These are phyloP conservation scores for Boletus sp. DNA, from an alignment of 768 basidiomycete genomes.

Conservation along the genomic window DNA sequence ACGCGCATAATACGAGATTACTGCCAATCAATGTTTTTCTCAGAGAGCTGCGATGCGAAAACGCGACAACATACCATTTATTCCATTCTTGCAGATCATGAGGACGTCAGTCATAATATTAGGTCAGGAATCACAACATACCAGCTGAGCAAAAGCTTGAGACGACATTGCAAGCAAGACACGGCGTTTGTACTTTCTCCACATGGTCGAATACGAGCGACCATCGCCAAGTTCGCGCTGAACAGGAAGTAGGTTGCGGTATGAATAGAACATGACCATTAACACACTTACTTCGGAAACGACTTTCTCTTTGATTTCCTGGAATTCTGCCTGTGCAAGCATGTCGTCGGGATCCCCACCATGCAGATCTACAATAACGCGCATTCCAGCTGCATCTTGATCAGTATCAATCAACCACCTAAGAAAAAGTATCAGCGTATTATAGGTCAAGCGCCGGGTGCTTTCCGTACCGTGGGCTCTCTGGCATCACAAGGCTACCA, in stretches of 20 bases:
- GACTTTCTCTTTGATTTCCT: constrained; percentile 84
- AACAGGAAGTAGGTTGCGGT: background rate
- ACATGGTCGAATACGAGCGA: constrained; percentile 78
- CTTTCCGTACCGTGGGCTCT: constrained; percentile 71
- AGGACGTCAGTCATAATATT: background rate
- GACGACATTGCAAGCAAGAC: constrained; percentile 94
- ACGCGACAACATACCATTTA: constrained; percentile 64
- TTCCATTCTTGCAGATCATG: constrained; percentile 68
- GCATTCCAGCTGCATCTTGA: constrained; percentile 79
- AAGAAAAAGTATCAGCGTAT: constrained; percentile 7
- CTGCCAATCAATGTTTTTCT: constrained; percentile 37
- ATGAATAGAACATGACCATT: background rate
- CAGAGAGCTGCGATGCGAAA: constrained; percentile 5
- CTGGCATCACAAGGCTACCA: constrained; percentile 83
- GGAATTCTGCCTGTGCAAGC: constrained; percentile 77
- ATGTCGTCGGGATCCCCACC: constrained; percentile 72
- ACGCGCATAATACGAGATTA: constrained; percentile 95
- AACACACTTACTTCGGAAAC: constrained; percentile 54
- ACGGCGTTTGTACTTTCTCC: constrained; percentile 81
- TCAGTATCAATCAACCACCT: constrained; percentile 92
- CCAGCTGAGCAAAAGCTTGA: constrained; percentile 93
- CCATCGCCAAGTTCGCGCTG: constrained; percentile 77
- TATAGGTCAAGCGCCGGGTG: background rate
- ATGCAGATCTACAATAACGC: constrained; percentile 84
- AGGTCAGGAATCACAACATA: constrained; percentile 38